Percentiles rank a stretch among this genome's conserved stretches.
phyloP scores from a whole-genome alignment of 139 green algal genomes.

The Tetradesmus obliquus region DNA sequence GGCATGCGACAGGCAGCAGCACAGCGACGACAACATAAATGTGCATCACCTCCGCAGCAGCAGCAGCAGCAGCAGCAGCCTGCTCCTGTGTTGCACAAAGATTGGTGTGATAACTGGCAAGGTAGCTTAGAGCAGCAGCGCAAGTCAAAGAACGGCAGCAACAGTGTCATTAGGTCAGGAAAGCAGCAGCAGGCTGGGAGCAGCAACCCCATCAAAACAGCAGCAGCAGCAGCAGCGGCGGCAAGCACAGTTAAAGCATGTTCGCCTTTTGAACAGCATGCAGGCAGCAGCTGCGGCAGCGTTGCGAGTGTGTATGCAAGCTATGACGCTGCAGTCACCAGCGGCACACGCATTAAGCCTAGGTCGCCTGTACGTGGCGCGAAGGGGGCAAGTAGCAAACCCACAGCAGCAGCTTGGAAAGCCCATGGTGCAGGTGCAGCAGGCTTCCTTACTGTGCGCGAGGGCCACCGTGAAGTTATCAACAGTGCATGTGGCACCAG shows the following conservation, averaged over 20 bases:
- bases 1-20: background rate
- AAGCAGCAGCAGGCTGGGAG: background rate
- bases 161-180: background rate
- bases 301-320: background rate
- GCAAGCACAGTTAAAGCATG: constrained; percentile 58
- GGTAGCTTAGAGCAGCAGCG: constrained; percentile 2
- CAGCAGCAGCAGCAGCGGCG: background rate
- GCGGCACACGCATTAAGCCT: background rate
- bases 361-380: background rate
- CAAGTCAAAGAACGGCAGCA: background rate
- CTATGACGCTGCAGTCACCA: background rate
- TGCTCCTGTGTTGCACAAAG: background rate
- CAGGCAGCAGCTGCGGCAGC: background rate
- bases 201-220: too few relatives aligned
- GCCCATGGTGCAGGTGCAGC: background rate
- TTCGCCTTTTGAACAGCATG: constrained; percentile 38
- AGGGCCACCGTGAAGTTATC: background rate
- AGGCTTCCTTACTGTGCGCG: background rate
- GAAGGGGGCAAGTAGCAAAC: background rate
- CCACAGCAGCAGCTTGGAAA: background rate
- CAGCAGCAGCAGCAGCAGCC: constrained; percentile 25
- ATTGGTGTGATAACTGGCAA: background rate
- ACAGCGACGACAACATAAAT: background rate
- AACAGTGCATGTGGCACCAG: background rate
- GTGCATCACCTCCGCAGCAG: too few relatives aligned